Conservation (phyloP, 2,329 filamentous ascomycete species). For the Fusarium pininemorale region DNA sequence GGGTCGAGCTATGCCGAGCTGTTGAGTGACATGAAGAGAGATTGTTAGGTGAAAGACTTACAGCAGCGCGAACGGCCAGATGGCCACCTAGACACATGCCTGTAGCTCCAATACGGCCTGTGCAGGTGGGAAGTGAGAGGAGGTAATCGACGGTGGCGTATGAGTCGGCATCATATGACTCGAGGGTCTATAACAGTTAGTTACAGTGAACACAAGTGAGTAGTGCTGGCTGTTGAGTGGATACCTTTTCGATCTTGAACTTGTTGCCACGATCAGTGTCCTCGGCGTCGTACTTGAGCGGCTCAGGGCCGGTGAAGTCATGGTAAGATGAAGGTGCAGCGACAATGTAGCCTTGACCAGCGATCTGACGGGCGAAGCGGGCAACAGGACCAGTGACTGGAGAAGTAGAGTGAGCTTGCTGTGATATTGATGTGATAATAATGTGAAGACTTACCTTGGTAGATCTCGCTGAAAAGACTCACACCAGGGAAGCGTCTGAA, state of each 20-base stretch:
- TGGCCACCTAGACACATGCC: constrained; percentile 97
- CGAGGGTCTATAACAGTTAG: constrained; percentile 67
- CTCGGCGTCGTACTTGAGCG: constrained; percentile 84
- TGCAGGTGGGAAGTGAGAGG: constrained; percentile 79
- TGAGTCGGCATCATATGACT: constrained; percentile 86
- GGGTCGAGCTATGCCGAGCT: constrained; percentile 67
- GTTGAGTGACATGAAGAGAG: neutral
- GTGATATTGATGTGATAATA: neutral
- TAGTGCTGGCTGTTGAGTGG: neutral
- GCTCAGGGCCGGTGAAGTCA: constrained; percentile 87
- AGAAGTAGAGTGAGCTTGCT: neutral
- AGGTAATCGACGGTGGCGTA: constrained; percentile 74
- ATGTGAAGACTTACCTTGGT: constrained; percentile 73
- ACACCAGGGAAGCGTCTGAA: constrained; percentile 80
- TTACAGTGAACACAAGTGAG: neutral
- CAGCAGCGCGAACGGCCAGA: constrained; percentile 70
- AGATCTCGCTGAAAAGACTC: constrained; percentile 92
- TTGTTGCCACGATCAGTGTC: constrained; percentile 89
- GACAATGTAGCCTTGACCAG: constrained; percentile 91
- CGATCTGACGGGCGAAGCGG: constrained; percentile 90
- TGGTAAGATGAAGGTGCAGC: constrained; percentile 92
- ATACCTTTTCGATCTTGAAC: constrained; percentile 83
- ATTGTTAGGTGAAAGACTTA: constrained; percentile 45
- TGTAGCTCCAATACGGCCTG: constrained; percentile 79
- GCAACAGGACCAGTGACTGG: constrained; percentile 88